These are phyloP conservation scores for Acanthamoeba triangularis DNA, from an alignment of 208 protist genomes.

Conservation along the genomic window DNA sequence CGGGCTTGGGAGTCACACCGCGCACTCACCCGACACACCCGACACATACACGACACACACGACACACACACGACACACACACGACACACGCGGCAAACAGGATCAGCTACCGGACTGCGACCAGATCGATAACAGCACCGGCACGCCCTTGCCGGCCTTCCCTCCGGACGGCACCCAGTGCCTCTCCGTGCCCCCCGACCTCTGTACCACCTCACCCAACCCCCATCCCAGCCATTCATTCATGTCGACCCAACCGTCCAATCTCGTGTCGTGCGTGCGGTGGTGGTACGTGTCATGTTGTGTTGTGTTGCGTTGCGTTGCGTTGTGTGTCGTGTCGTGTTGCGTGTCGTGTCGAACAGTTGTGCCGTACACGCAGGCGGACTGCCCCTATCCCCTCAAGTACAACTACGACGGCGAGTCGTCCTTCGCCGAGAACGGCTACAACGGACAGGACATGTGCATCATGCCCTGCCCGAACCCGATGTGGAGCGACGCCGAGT, in stretches of 20 bases:
- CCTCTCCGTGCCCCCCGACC: not conserved
- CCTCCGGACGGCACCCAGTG: slow-evolving; percentile 47
- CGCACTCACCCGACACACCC: no score
- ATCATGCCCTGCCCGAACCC: slow-evolving; percentile 53
- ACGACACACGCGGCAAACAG: no score
- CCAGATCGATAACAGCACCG: slow-evolving; percentile 56
- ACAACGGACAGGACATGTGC: slow-evolving; percentile 22
- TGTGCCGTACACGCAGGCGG: slow-evolving; percentile 58
- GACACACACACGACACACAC: no score
- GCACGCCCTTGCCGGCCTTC: not conserved
- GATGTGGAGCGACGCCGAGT: slow-evolving; percentile 46
- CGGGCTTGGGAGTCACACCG: no score
- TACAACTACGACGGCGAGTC: slow-evolving; percentile 31
- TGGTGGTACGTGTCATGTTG: no score
- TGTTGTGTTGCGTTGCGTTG: no score
- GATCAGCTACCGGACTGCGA: slow-evolving; percentile 49
- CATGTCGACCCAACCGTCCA: no score
- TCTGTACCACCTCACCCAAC: not conserved
- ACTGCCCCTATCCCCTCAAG: slow-evolving; percentile 57
- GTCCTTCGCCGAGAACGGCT: not conserved
- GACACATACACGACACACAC: no score
- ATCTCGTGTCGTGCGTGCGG: no score
- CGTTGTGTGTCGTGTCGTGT: no score
- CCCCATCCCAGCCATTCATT: no score
- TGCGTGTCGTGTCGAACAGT: not conserved